Evolutionary conservation across 257 asterid species (phyloP).

Genomic region (Cynanchum wilfordii): DNA sequence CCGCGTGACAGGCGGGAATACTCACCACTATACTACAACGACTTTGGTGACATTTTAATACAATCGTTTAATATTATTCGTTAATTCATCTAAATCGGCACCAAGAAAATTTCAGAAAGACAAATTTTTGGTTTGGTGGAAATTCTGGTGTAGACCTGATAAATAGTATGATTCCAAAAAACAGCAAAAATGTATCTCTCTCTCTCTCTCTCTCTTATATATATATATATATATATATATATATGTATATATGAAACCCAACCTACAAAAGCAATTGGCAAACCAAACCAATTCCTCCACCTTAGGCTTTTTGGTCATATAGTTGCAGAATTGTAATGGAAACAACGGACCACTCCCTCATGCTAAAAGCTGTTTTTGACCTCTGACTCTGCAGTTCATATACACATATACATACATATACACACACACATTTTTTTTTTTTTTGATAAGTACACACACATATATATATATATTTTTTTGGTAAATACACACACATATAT

Average conservation of each 20-base stretch:
- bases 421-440: too few relatives aligned
- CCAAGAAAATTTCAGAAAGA: too few relatives aligned
- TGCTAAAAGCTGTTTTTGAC: not conserved
- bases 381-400: too few relatives aligned
- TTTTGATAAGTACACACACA: too few relatives aligned
- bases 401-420: too few relatives aligned
- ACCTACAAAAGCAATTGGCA: not conserved
- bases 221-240: too few relatives aligned
- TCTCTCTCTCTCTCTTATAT: too few relatives aligned
- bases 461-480: too few relatives aligned
- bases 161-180: not conserved
- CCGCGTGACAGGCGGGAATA: slow-evolving; percentile 60
- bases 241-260: not conserved
- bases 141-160: not conserved
- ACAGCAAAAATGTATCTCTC: not conserved
- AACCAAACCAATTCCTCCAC: not conserved
- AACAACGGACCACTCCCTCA: not conserved
- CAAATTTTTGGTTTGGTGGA: too few relatives aligned
- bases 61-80: too few relatives aligned
- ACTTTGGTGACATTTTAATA: slow-evolving; percentile 10
- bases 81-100: too few relatives aligned
- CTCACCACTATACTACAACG: slow-evolving; percentile 60
- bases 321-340: not conserved
- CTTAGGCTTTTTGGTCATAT: not conserved
- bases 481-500: too few relatives aligned